A percentile compares a stretch with the other conserved stretches of the same genome.
phyloP scores from a whole-genome alignment of 257 asterid genomes.

The Solanum chilense region DNA sequence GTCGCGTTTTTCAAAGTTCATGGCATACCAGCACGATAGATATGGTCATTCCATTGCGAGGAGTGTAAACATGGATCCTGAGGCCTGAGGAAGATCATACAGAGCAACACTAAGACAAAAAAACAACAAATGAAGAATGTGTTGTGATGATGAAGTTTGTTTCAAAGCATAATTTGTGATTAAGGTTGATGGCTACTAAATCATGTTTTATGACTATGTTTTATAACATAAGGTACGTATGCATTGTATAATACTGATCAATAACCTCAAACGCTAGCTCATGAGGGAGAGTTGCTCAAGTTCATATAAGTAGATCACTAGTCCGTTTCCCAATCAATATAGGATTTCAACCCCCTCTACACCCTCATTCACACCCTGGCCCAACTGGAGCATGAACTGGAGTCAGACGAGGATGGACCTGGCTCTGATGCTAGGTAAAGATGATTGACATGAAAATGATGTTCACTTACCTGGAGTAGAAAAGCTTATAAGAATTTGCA shows the following conservation, averaged over 20 bases:
- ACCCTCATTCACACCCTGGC: no score
- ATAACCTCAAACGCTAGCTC: no score
- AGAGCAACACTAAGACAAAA: not conserved
- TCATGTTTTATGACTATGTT: not conserved
- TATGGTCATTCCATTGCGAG: conserved; percentile 55
- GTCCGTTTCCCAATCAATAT: no score
- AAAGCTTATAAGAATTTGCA: not conserved
- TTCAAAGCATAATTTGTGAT: conserved; percentile 5
- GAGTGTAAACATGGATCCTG: conserved; percentile 26
- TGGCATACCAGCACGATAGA: conserved; percentile 9
- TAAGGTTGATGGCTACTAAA: not conserved
- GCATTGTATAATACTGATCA: not conserved
- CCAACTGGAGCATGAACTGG: no score
- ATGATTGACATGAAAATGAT: not conserved
- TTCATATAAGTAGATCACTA: no score
- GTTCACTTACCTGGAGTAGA: no score
- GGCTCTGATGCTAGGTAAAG: no score
- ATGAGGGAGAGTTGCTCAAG: no score
- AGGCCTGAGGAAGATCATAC: not conserved
- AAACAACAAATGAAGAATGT: conserved; percentile 25
- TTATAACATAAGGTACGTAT: not conserved
- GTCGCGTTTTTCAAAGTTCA: conserved; percentile 44
- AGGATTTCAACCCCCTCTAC: no score
- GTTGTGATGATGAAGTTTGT: conserved; percentile 44
- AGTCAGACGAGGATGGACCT: no score